A percentile compares a stretch with the other conserved stretches of the same genome.
phyloP scores from a whole-genome alignment of 768 basidiomycete genomes.

The Rhodotorula paludigena region DNA sequence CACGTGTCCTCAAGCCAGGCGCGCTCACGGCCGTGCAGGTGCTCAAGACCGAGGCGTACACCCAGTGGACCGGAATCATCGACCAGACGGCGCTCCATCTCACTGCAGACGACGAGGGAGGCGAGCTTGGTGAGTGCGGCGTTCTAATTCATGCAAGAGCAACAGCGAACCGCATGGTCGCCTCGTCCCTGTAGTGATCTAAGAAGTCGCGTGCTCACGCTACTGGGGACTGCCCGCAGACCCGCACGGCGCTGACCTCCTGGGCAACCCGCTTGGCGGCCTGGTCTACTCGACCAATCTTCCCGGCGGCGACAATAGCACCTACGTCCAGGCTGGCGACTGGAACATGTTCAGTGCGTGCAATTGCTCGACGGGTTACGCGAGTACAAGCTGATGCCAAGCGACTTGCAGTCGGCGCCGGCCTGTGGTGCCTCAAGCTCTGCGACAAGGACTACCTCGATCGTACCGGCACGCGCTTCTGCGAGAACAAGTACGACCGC shows the following conservation, averaged over 20 bases:
- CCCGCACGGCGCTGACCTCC: conserved; percentile 66
- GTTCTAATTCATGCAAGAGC: no score
- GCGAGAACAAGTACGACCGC: conserved; percentile 21
- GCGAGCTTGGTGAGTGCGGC: conserved; percentile 51
- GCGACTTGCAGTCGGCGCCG: conserved; percentile 2
- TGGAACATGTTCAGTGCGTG: background rate
- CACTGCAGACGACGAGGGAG: conserved; percentile 57
- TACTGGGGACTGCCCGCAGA: conserved; percentile 45
- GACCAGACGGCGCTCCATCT: conserved; percentile 60
- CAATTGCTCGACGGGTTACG: conserved; percentile 27
- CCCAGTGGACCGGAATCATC: conserved; percentile 56
- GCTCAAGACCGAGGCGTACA: conserved; percentile 26
- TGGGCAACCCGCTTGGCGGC: conserved; percentile 53
- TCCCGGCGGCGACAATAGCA: conserved; percentile 41
- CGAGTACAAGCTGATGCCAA: no score
- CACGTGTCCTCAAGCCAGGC: conserved; percentile 62
- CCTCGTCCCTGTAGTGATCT: no score
- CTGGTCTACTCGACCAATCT: conserved; percentile 16
- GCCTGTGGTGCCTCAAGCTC: conserved; percentile 30
- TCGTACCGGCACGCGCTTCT: conserved; percentile 2
- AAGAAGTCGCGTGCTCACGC: no score
- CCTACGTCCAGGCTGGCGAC: conserved; percentile 56
- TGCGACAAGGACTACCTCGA: conserved; percentile 7
- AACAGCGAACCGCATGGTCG: no score
- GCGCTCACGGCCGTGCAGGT: conserved; percentile 55